Base-by-base conservation (phyloP, 2,329 filamentous ascomycete species). In the Diaporthe batatas region DNA sequence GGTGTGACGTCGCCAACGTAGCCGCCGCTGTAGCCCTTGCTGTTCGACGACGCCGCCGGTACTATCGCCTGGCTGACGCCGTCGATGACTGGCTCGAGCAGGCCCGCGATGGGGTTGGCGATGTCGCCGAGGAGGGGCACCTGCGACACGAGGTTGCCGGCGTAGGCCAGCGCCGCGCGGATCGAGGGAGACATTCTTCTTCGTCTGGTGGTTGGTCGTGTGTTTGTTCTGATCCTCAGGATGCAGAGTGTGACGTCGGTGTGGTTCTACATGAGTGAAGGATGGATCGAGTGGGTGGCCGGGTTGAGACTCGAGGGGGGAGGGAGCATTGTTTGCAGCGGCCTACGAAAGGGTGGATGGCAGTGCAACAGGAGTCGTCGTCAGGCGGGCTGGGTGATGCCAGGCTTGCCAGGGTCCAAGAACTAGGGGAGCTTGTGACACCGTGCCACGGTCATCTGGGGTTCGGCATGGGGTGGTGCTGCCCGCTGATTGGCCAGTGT, bases 61-160 rank as follows among this genome's bases (percentile, higher is more conserved):
- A 73, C 53, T 6, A 73, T 54, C 12, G 51, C 59, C 70, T 54
- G 53, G 77, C 53, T 25, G 76, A 74, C 21, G 73, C 68, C 62
- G 12, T 71, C 70, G 71, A 75, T 71, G 71, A 75, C 72, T 32
- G 55, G 74, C 73, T 51, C 72, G 73, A 72, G 70, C 70, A 76
- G 47, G 2, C 49, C 49, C 55, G 72, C 62, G 55, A 79, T 65
- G 12, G 78, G 77, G 53, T 76, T 78, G 49, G 78, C 75, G 51
- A 77, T 39, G 72, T 74, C 76, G 64, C 74, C 70, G 54, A 78
- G 57, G 64, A 81, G 73, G 2, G 80, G 79, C 10, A 80, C 44
- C 72, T 82, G 82, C 16, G 80, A 79, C 67, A 83, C 36, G 47
- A 84, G 73, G 75, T 77, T 79, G 75, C 78, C 79, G 53, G 80